phyloP scores from a whole-genome alignment of 441 rosid genomes.

The Kokia cookei region DNA sequence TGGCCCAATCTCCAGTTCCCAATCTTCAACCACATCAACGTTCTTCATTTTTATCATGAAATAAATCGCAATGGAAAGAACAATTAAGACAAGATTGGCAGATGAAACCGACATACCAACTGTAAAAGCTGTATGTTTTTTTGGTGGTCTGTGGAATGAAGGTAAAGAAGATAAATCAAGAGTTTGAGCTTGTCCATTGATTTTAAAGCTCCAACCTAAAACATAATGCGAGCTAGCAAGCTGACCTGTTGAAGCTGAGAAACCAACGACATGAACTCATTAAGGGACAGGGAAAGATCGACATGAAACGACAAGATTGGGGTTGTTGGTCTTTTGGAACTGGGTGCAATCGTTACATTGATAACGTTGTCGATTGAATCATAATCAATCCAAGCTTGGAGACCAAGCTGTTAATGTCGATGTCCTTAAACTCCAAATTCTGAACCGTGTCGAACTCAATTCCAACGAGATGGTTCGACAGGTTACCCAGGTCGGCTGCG shows the following conservation, averaged over 20 bases:
- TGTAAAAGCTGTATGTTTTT: slow-evolving; percentile 16
- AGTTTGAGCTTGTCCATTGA: slow-evolving; percentile 34
- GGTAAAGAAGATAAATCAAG: slow-evolving; percentile 59
- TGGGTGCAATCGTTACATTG: slow-evolving; percentile 59
- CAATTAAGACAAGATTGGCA: slow-evolving; percentile 13
- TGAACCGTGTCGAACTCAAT: slow-evolving; percentile 73
- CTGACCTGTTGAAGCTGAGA: slow-evolving; percentile 76
- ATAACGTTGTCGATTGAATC: slow-evolving; percentile 32
- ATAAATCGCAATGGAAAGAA: neutral
- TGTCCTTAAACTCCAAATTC: slow-evolving; percentile 64
- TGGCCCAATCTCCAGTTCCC: slow-evolving; percentile 74
- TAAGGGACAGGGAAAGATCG: slow-evolving; percentile 48
- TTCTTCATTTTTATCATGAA: slow-evolving; percentile 28
- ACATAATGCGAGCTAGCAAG: slow-evolving; percentile 62
- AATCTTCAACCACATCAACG: slow-evolving; percentile 53
- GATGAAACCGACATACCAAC: slow-evolving; percentile 26
- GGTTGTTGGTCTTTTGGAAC: slow-evolving; percentile 35
- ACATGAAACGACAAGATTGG: slow-evolving; percentile 40
- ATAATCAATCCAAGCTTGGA: slow-evolving; percentile 76
- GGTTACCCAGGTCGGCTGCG: slow-evolving; percentile 45
- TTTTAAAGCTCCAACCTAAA: slow-evolving; percentile 67
- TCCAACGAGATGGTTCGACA: slow-evolving; percentile 48
- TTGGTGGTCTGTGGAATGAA: slow-evolving; percentile 28
- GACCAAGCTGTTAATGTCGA: slow-evolving; percentile 51
- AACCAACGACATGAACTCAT: slow-evolving; percentile 64